Conservation (phyloP, 768 basidiomycete genomes). For the Nidula microcarpa region DNA sequence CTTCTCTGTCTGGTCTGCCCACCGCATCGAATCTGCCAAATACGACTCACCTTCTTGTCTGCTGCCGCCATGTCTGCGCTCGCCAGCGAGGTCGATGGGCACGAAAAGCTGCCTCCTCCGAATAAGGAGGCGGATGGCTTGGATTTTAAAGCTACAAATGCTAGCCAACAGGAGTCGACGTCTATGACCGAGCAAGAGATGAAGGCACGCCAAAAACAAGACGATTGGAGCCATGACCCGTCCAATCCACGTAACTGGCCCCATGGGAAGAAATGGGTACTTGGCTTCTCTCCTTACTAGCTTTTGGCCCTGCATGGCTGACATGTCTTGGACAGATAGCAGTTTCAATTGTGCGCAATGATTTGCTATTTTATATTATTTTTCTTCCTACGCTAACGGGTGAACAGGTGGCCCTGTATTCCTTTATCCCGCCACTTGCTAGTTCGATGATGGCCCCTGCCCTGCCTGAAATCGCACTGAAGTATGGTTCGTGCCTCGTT, state of each 20-base stretch:
- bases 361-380: background rate
- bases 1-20: too few relatives aligned
- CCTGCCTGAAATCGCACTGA: conserved; percentile 49
- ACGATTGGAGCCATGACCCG: background rate
- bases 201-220: too few relatives aligned
- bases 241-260: background rate
- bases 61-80: too few relatives aligned
- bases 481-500: conserved; percentile 22
- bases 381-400: background rate
- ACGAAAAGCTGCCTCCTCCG: too few relatives aligned
- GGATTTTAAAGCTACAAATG: too few relatives aligned
- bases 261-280: background rate
- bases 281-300: background rate
- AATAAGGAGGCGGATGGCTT: too few relatives aligned
- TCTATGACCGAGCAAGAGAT: too few relatives aligned
- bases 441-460: conserved; percentile 62
- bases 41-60: too few relatives aligned
- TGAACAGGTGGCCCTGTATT: conserved; percentile 37
- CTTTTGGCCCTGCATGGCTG: background rate
- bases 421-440: conserved; percentile 30
- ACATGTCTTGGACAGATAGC: background rate
- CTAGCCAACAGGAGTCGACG: too few relatives aligned
- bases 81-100: too few relatives aligned
- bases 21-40: too few relatives aligned
- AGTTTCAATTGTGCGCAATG: background rate